Evolutionary conservation across 371 early-diverging fungal genomes (phyloP), one percentile per base, ranked within the genome.

Genomic region (Mucor plumbeus): DNA sequence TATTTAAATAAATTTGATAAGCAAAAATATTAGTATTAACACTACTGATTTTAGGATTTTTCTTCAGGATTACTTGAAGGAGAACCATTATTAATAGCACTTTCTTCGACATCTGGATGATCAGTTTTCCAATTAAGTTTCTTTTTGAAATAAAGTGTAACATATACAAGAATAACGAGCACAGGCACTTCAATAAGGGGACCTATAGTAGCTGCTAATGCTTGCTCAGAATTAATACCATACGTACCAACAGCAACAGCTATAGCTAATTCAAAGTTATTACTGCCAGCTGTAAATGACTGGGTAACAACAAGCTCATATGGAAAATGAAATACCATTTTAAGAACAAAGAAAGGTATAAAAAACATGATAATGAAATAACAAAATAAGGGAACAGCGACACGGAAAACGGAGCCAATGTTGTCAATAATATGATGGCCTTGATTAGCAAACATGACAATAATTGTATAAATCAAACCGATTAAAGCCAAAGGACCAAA

Each of bases 241-340:
- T 81, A 93, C 0, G 84, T 84, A 0, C 90, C 90, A 7, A 90
- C 83, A 0, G 90, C 89, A 0, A 93, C 88, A 34, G 91, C 92
- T 56, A 93, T 91, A 34, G 93, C 91, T 19, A 93, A 71, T 63
- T 93, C 93, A 72, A 93, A 93, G 48, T 91, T 91, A 68, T 92
- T 92, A 64, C 85, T 84, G 6, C 89, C 82, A 0, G 91, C 91
- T 2, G 92, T 93, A 65, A 93, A 91, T 43, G 87, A 64, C 63
- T 89, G 91, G 7, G 89, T 85, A 1, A 81, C 87, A 4, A 87
- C 80, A 14, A 83, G 64, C 1, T 69, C 70, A 65, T 89, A 89
- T 0, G 87, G 78, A 11, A 61, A 67, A 11, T 75, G 63, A 40
- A 67, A 68, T 0, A 81, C 19, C 1, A 59, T 36, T 26, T 76